A percentile compares a stretch with the other conserved stretches of the same genome.
These are phyloP conservation scores for Citrus mangshanensis DNA, from an alignment of 345 rosid species.

Conservation along the genomic window DNA sequence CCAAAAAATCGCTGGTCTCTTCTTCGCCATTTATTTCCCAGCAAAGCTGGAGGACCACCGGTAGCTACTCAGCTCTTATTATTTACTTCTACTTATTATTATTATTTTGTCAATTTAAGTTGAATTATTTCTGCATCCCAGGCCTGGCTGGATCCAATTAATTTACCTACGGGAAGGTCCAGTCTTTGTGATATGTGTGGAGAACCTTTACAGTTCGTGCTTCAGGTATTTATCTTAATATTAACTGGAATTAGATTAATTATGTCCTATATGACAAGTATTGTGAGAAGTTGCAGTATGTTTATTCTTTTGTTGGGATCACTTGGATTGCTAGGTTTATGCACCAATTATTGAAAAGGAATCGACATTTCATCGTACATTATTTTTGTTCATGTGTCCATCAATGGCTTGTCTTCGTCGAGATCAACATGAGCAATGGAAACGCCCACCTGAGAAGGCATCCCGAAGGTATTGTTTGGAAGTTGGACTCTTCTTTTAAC, in stretches of 20 bases:
- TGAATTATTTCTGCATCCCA: conserved; percentile 19
- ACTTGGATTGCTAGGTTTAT: conserved; percentile 54
- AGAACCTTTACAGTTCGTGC: conserved; percentile 76
- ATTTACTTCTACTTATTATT: not conserved
- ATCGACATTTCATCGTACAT: conserved; percentile 73
- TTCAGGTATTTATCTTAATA: conserved; percentile 51
- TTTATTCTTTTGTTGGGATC: not conserved
- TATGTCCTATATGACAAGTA: too few relatives aligned
- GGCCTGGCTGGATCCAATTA: conserved; percentile 93
- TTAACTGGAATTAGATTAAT: not conserved
- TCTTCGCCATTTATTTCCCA: conserved; percentile 76
- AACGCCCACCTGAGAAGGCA: conserved; percentile 47
- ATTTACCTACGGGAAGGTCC: conserved; percentile 68
- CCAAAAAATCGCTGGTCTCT: conserved; percentile 56
- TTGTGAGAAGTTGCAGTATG: not conserved
- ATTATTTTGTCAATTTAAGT: conserved; percentile 4
- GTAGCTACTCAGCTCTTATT: conserved; percentile 26
- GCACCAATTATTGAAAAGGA: conserved; percentile 66
- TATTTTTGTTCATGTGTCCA: conserved; percentile 78
- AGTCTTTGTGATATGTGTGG: conserved; percentile 71
- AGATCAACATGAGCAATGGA: conserved; percentile 96
- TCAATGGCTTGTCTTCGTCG: conserved; percentile 84
- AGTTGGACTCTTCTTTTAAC: not conserved
- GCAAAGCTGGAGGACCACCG: conserved; percentile 87
- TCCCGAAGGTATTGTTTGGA: conserved; percentile 54